Conservation (phyloP, 1,284 basidiomycete species). For the Ganoderma meredithae region DNA sequence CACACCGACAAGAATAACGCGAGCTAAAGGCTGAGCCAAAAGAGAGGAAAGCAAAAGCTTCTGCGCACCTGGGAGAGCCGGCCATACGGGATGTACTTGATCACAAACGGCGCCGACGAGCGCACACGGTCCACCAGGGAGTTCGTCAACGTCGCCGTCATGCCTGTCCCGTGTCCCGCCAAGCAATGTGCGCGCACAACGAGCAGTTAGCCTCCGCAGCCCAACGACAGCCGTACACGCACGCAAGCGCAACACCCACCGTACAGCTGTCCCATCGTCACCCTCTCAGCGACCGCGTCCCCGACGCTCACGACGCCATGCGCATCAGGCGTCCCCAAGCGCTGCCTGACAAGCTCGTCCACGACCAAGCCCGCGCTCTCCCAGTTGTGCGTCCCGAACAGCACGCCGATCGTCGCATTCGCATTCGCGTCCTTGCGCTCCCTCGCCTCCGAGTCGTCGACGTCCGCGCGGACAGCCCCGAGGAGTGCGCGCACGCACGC, state of each 20-base stretch:
- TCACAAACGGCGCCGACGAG: slow-evolving; percentile 70
- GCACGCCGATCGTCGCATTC: slow-evolving; percentile 65
- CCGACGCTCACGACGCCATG: slow-evolving; percentile 47
- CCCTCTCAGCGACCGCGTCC: slow-evolving; percentile 68
- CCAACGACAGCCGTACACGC: background rate
- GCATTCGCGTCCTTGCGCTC: background rate
- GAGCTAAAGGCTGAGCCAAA: slow-evolving; percentile 4
- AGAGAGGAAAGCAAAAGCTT: too few species aligned
- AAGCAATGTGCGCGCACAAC: too few species aligned
- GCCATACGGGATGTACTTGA: slow-evolving; percentile 90
- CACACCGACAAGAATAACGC: slow-evolving; percentile 1
- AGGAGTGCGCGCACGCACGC: slow-evolving; percentile 70
- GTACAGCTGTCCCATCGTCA: slow-evolving; percentile 86
- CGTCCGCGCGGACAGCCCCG: slow-evolving; percentile 59
- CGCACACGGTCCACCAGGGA: slow-evolving; percentile 66
- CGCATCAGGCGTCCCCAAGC: slow-evolving; percentile 54
- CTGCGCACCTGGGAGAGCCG: slow-evolving; percentile 68
- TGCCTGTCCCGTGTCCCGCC: too few species aligned
- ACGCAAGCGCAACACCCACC: slow-evolving; percentile 54
- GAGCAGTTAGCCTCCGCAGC: background rate
- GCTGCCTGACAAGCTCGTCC: slow-evolving; percentile 62
- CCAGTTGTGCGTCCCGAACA: slow-evolving; percentile 92
- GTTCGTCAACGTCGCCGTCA: slow-evolving; percentile 85
- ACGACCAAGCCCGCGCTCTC: slow-evolving; percentile 69
- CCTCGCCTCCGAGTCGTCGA: slow-evolving; percentile 29